A percentile compares a stretch with the other conserved stretches of the same genome.
Conservation (phyloP, 352 stramenopile genomes). For the Hyaloperonospora brassicae region DNA sequence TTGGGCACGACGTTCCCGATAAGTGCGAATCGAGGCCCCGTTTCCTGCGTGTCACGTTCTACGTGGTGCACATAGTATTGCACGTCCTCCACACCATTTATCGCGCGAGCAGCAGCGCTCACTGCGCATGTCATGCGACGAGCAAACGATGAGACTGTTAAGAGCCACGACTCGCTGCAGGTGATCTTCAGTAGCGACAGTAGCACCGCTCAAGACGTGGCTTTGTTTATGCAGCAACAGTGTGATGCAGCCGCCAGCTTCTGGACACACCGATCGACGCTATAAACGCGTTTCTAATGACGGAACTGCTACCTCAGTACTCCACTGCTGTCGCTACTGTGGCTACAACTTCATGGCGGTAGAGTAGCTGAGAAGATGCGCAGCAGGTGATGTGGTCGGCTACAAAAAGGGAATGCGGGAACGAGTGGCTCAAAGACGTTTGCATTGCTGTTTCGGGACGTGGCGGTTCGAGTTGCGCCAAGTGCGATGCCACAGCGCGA, state of each 20-base stretch:
- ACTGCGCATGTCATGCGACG: too few species aligned
- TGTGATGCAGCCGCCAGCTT: conserved; percentile 50
- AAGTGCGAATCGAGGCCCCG: too few species aligned
- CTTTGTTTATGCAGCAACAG: conserved; percentile 66
- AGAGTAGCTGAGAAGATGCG: conserved; percentile 89
- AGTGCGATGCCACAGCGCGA: conserved; percentile 88
- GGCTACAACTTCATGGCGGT: conserved; percentile 87
- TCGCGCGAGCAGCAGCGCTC: too few species aligned
- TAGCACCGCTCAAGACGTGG: conserved; percentile 82
- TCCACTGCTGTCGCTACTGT: conserved; percentile 83
- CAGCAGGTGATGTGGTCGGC: conserved; percentile 68
- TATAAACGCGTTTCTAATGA: conserved; percentile 66
- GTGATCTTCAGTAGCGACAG: conserved; percentile 90
- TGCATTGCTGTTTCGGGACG: conserved; percentile 84
- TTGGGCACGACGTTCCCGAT: conserved; percentile 1
- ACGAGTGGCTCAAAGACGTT: conserved; percentile 60
- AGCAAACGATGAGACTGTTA: too few species aligned
- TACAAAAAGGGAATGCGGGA: conserved; percentile 73
- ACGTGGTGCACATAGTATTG: not conserved
- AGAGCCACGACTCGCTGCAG: too few species aligned
- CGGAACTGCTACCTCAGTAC: conserved; percentile 43
- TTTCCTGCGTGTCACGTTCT: too few species aligned
- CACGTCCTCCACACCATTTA: not conserved
- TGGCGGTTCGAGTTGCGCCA: conserved; percentile 88
- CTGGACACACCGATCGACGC: conserved; percentile 39